Base-by-base conservation (phyloP, 352 stramenopile genomes). In the Blastocystis sp. region DNA sequence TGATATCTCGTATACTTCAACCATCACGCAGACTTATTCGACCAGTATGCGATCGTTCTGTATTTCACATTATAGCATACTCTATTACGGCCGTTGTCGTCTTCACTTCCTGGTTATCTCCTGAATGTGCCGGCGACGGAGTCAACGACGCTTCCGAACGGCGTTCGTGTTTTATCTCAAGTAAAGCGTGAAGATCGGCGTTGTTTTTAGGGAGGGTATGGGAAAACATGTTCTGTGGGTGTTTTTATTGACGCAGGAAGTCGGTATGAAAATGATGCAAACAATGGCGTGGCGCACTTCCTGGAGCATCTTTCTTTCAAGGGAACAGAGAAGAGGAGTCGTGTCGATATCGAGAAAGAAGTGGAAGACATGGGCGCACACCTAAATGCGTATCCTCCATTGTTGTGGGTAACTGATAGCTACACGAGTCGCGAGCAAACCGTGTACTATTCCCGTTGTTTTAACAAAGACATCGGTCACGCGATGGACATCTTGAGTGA, bases 301-400 rank as follows among this genome's bases (percentile, higher is more conserved):
- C 90, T 99, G 76, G 98, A 99, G 94, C 98, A 99, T 93, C 98
- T 99, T 96, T 95, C 96, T 63, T 99, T 99, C 93, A 99, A 99
- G 93, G 98, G 98, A 90, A 99, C 98, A 47, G 91, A 91, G 45
- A 96, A 96, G 90, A 93, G 97, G 82, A 98, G 95, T 63, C 97
- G 99, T 93, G 95, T 97, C 91, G 93, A 98, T 91, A 93, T 99
- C n/a, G 98, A 99, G 93, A 93, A 98, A 64, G 95, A 98, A 92
- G 99, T 99, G 91, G 98, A 99, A 94, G 98, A 99, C 93, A 99
- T 99, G 96, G 98, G 98, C 85, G 97, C 96, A 90, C 97, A 99
- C 93, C 93, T 99, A 64, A 98, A 92, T 76, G 91, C 91, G 54
- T 92, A 92, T 76, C 20, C 50, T 13, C 50, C 3, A 6, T 16